Base-by-base conservation (phyloP, 2,329 filamentous ascomycete genomes). In the Pseudogymnoascus sp. region DNA sequence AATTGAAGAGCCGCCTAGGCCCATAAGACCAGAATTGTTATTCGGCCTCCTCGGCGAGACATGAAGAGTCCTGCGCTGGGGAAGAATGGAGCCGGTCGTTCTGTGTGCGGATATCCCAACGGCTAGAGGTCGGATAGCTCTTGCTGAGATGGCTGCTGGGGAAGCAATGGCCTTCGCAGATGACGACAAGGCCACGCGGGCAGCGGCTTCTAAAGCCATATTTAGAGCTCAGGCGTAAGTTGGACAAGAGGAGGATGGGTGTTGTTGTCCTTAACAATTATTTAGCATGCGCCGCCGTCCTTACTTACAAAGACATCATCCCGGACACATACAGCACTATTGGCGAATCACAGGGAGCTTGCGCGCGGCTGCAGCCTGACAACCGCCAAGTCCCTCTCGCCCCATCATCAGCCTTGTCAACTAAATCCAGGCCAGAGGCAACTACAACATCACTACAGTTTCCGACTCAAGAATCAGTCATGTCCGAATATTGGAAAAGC, bases 401-500 rank as follows among this genome's bases (percentile, higher is more conserved):
- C 49, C 49, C 28, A 56, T 56, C 49, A 34, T 56, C 49, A 56
- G 49, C 49, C 49, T 56, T 28, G 49, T 56, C 49, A 56, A 56
- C n/a, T 36, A 34, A 56, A 56, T 56, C 28, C 28, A 12, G 4
- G 28, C 5, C 28, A 6, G 28, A 34, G 8, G 25, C n/a, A 53
- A 31, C 25, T 5, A 53, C 46, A 34, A n/a, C 28, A 18, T 56
- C 16, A 34, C 49, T 18, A 34, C n/a, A 56, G n/a, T 34, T 56
- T 28, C 34, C 49, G 28, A 56, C 5, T 34, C 28, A 56, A 37
- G 59, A n/a, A 60, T 21, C 38, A 60, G 73, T 67, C 59, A 97
- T 99, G 95, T 88, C 95, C 0, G 95, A 97, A 81, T 96, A 96
- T 78, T 97, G 95, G 95, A 97, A 97, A 75, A 97, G 93, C 18